Percentiles rank a stretch among this genome's conserved stretches.
Conservation (phyloP, 2,329 filamentous ascomycete genomes). For the Penicillium sp. region DNA sequence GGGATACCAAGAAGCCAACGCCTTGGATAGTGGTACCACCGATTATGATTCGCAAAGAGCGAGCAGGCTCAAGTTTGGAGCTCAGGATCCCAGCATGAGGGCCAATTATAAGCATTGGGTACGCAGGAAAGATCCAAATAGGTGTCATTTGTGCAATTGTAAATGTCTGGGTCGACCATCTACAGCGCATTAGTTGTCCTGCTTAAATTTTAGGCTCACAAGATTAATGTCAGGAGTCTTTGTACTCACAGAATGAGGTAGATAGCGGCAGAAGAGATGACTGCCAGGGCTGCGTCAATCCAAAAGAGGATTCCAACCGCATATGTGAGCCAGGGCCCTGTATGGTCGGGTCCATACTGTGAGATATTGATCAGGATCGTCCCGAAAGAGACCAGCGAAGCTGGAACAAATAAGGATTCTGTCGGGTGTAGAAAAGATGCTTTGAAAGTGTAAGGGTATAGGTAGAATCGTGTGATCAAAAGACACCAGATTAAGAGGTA, state of each 20-base stretch:
- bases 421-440: slow-evolving; percentile 66
- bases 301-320: slow-evolving; percentile 63
- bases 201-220: no score
- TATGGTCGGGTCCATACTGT: slow-evolving; percentile 60
- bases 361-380: slow-evolving; percentile 70
- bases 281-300: slow-evolving; percentile 60
- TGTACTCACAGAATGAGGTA: slow-evolving; percentile 68
- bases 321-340: slow-evolving; percentile 53
- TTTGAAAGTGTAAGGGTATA: slow-evolving; percentile 61
- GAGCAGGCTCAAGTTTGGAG: slow-evolving; percentile 35
- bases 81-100: slow-evolving; percentile 59
- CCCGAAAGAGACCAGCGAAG: slow-evolving; percentile 59
- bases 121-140: slow-evolving; percentile 79
- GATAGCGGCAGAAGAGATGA: slow-evolving; percentile 59
- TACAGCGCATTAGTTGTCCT: no score
- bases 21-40: slow-evolving; percentile 55
- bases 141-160: slow-evolving; percentile 79
- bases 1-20: slow-evolving; percentile 54
- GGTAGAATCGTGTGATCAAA: slow-evolving; percentile 59
- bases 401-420: slow-evolving; percentile 68
- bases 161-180: slow-evolving; percentile 57
- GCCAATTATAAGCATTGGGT: slow-evolving; percentile 67
- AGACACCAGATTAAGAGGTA: slow-evolving; percentile 56
- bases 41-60: slow-evolving; percentile 49
- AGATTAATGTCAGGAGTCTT: no score